phyloP scores from a whole-genome alignment of 2,329 filamentous ascomycete genomes.

The Scortechinia acanthostroma region DNA sequence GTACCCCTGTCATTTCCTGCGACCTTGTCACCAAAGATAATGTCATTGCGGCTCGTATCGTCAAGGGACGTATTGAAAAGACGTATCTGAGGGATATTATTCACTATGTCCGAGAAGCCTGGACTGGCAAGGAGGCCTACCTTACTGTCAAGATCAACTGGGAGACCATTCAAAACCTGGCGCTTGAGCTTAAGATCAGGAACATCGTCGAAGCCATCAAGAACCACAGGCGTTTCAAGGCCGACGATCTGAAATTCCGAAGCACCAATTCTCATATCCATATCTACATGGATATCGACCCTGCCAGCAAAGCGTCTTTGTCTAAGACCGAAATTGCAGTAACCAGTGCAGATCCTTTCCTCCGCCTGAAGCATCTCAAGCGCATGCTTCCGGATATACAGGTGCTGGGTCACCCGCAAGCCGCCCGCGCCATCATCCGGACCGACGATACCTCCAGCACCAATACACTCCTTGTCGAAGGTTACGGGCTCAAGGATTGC shows the following conservation, averaged over 20 bases:
- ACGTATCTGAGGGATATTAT: conserved; percentile 80
- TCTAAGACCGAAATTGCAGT: conserved; percentile 38
- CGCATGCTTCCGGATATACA: conserved; percentile 75
- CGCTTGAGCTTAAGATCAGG: conserved; percentile 67
- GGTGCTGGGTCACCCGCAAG: conserved; percentile 83
- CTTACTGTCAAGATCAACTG: conserved; percentile 78
- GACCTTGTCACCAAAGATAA: conserved; percentile 70
- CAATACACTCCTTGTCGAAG: conserved; percentile 79
- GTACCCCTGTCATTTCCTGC: conserved; percentile 87
- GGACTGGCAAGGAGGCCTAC: conserved; percentile 70
- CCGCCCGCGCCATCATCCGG: conserved; percentile 80
- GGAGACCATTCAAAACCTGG: conserved; percentile 70
- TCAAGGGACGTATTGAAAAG: conserved; percentile 91
- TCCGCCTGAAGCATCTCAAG: conserved; percentile 79
- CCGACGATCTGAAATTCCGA: conserved; percentile 50
- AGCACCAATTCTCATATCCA: conserved; percentile 70
- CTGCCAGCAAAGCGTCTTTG: conserved; percentile 34
- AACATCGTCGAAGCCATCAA: conserved; percentile 75
- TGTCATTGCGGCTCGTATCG: conserved; percentile 76
- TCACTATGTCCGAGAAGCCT: conserved; percentile 78
- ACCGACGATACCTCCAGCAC: conserved; percentile 60
- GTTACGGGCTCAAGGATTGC: conserved; percentile 80
- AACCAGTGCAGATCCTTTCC: conserved; percentile 56
- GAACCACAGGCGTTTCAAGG: conserved; percentile 76
- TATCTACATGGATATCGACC: conserved; percentile 36